These are phyloP conservation scores for Trichosanthes truncata DNA, from an alignment of 306 rosid species.

Conservation along the genomic window DNA sequence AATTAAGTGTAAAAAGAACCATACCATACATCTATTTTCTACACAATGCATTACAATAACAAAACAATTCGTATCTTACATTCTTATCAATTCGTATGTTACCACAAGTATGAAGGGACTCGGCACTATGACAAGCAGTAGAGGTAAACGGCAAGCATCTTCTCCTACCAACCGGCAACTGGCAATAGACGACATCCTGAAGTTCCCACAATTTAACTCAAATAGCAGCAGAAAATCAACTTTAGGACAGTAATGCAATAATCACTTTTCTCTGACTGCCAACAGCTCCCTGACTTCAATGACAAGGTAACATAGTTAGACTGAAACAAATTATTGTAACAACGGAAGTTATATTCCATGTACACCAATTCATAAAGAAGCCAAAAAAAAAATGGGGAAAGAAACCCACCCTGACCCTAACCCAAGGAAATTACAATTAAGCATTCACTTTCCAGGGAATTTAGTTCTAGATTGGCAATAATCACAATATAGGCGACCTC, in stretches of 20 bases:
- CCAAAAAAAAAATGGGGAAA: background rate
- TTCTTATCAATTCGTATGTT: background rate
- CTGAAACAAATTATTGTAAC: background rate
- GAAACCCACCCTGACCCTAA: background rate
- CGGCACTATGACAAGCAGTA: background rate
- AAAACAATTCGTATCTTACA: background rate
- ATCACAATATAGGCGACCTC: background rate
- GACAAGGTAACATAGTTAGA: background rate
- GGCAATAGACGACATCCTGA: background rate
- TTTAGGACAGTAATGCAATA: background rate
- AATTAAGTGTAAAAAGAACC: background rate
- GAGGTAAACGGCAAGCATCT: background rate
- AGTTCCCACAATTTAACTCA: background rate
- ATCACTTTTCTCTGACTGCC: background rate
- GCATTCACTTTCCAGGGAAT: background rate
- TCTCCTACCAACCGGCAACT: background rate
- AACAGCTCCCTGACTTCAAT: background rate
- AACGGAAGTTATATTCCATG: background rate
- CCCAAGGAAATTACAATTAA: background rate
- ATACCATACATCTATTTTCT: background rate
- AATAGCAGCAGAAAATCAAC: background rate
- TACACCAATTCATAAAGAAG: background rate
- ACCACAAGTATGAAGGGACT: background rate
- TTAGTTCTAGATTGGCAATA: background rate
- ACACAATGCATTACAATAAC: background rate